phyloP scores from a whole-genome alignment of 2,329 filamentous ascomycete species.

The Penicillium sp. region DNA sequence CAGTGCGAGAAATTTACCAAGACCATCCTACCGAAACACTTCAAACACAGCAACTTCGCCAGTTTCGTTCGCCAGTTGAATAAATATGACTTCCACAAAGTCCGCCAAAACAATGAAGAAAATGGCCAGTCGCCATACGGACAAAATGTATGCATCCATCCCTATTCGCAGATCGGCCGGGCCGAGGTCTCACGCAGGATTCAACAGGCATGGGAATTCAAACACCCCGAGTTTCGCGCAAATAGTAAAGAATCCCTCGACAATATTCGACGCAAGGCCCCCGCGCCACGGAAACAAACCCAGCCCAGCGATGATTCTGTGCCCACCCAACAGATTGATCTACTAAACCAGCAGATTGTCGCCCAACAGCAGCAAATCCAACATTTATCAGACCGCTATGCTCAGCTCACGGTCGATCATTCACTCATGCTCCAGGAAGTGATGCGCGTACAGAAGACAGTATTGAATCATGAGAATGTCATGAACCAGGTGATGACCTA shows the following conservation, averaged over 20 bases:
- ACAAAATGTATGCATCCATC: conserved; percentile 56
- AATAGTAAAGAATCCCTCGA: conserved; percentile 96
- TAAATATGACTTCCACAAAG: conserved; percentile 99
- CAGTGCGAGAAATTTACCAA: conserved; percentile 99
- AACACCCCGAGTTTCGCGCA: conserved; percentile 90
- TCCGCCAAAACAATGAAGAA: conserved; percentile 84
- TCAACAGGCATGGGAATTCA: conserved; percentile 87
- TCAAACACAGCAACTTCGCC: conserved; percentile 98
- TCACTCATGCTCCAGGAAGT: conserved; percentile 62
- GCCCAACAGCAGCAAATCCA: conserved; percentile 92
- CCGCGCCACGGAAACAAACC: conserved; percentile 73
- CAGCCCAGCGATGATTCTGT: conserved; percentile 68
- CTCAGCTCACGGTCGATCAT: conserved; percentile 67
- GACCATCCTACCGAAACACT: conserved; percentile 92
- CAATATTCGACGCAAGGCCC: conserved; percentile 93
- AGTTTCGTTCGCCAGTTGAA: conserved; percentile 94
- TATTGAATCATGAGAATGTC: conserved; percentile 66
- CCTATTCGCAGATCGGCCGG: not conserved
- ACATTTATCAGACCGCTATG: conserved; percentile 76
- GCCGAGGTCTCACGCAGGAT: not conserved
- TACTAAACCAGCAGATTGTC: conserved; percentile 81
- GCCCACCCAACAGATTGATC: conserved; percentile 80
- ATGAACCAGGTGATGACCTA: conserved; percentile 70
- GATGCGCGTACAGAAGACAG: conserved; percentile 64
- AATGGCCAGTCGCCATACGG: conserved; percentile 78